Evolutionary conservation across 1,139 yeast species (phyloP), one percentile per base, ranked within the genome.

Genomic region (Blastobotrys indianensis): DNA sequence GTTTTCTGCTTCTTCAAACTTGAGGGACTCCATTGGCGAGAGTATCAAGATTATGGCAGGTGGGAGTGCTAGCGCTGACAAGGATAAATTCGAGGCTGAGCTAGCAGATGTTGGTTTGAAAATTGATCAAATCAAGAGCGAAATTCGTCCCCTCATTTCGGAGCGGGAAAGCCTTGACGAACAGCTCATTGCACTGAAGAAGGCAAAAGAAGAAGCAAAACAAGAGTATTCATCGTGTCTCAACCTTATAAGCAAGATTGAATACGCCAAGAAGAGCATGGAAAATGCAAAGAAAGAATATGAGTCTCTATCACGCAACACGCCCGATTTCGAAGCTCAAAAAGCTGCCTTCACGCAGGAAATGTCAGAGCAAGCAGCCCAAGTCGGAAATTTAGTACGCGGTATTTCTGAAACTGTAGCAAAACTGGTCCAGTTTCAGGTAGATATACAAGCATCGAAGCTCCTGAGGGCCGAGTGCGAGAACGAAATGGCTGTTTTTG

Each of bases 241-340:
- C 25, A 20, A 20, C 25, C 4, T 7, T 20, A 7, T 7, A 4
- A 5, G 29, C 7, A 13, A 36, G 35, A 11, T 28, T 45, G 48
- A 15, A 4, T 15, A 15, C 37, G 43, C 25, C 20, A 28, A 42
- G 29, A 20, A 47, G 33, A n/a, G 39, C 43, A 9, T 52, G 34
- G 3, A 43, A 11, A 28, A 29, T 25, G 12, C 16, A 28, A 7
- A 50, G 44, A 28, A 13, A 32, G 17, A 32, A 28, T 15, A 42
- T 13, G 39, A 33, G 8, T 37, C 36, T 29, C 12, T 37, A 11
- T 20, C 30, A 34, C 40, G 32, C 17, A 35, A 41, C 35, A 39
- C 50, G 2, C 47, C 46, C 9, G 47, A 45, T 16, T 47, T 39
- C 28, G 62, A 32, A 67, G 63, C n/a, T 52, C 53, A 42, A 57